A percentile compares a stretch with the other conserved stretches of the same genome.
These are phyloP conservation scores for Lecanosticta acicola DNA, from an alignment of 2,329 filamentous ascomycete genomes.

Conservation along the genomic window DNA sequence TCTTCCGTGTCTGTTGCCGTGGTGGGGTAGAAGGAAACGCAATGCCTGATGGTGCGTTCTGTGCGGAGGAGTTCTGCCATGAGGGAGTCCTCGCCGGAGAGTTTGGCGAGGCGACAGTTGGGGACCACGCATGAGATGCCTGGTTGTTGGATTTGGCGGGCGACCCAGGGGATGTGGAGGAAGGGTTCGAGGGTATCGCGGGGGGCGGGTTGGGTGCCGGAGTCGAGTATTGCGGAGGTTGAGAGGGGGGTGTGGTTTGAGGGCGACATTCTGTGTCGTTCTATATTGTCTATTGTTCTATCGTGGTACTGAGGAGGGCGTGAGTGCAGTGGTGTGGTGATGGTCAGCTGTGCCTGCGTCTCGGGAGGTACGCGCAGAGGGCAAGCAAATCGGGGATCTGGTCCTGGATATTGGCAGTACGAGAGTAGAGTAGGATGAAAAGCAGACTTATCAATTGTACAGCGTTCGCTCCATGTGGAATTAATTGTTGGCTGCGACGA, in stretches of 20 bases:
- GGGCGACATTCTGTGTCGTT: background rate
- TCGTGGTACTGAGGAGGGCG: too few relatives aligned
- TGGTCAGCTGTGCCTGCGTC: background rate
- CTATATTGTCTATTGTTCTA: too few relatives aligned
- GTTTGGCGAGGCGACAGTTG: slow-evolving; percentile 37
- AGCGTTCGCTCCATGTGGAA: too few relatives aligned
- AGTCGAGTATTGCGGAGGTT: slow-evolving; percentile 10
- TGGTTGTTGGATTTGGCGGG: slow-evolving; percentile 26
- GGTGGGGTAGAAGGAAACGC: slow-evolving; percentile 41
- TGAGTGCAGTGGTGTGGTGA: background rate
- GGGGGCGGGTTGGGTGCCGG: background rate
- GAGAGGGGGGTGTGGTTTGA: background rate
- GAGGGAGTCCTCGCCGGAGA: slow-evolving; percentile 46
- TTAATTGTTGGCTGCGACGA: too few relatives aligned
- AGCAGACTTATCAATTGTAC: background rate
- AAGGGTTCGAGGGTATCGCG: slow-evolving; percentile 27
- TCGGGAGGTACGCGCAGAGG: too few relatives aligned
- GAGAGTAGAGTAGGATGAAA: background rate
- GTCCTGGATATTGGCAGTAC: too few relatives aligned
- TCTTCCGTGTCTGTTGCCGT: slow-evolving; percentile 28
- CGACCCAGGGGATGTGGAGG: slow-evolving; percentile 31
- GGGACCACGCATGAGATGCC: slow-evolving; percentile 37
- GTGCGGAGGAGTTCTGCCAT: slow-evolving; percentile 51
- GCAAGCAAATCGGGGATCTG: too few relatives aligned
- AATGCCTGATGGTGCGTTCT: slow-evolving; percentile 44